Base-by-base conservation (phyloP, 768 basidiomycete species). In the Suillus subaureus region DNA sequence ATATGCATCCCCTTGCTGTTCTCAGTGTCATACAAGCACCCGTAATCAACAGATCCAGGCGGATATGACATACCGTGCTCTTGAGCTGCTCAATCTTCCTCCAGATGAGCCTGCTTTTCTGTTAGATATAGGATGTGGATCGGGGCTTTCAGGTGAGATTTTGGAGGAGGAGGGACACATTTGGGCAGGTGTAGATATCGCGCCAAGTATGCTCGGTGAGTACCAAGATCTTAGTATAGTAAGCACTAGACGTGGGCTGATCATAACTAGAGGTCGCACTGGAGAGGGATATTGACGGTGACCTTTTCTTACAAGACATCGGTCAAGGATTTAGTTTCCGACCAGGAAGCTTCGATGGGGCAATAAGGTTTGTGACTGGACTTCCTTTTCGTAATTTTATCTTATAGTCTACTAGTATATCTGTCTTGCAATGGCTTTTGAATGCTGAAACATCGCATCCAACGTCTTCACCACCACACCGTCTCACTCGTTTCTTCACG, bases 321-420 rank as follows among this genome's bases (percentile, higher is more conserved):
- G 97, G 97, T 0, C 97, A 99, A 75, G 97, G 97, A 0, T 93
- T 99, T 72, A 96, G 96, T 8, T 99, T 97, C 77, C 86, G 97
- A 47, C 93, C 97, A 64, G 97, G 97, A 66, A 92, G 92, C 68
- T 99, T 99, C 75, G 97, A 99, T 75, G 97, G 97, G 47, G 96
- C 94, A 7, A 99, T 99, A 73, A 97, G 96, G 96, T 92, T 43
- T 40, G 81, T 71, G 26, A 62, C 56, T 47, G 45, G 43, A 40
- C 18, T 70, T 33, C 40, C 11, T 45, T 40, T 39, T 23, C 6
- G 31, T 61, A 49, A 40, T 60, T 43, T 37, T 43, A 57, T 47
- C 51, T 43, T 23, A 54, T n/a, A 21, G 40, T 55, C 64, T 51
- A 52, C 3, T 72, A 99, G 97, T 73, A 92, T 99, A 72, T 99